Evolutionary conservation across 305 asterid genomes (phyloP), one percentile per base, ranked within the genome.

Genomic region (Petunia hybrid): DNA sequence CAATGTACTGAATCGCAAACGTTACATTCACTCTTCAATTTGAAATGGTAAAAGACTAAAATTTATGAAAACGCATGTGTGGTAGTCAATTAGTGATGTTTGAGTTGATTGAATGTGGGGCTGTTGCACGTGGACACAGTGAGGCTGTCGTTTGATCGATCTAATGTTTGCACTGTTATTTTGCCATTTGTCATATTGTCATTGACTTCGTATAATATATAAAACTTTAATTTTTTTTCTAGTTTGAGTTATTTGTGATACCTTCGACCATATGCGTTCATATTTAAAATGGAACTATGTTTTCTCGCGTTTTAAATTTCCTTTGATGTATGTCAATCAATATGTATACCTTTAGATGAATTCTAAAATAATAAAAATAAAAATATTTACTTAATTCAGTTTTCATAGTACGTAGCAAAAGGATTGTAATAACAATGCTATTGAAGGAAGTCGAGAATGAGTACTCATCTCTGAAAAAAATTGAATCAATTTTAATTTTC

Each of bases 51-150:
- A 22, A 22, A 22, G 31, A 22, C 31, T 22, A 22, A 22, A 22
- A 22, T 22, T 22, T 22, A 22, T 22, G 31, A 22, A 22, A 22
- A 22, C 42, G n/a, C 67, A 35, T 35, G 67, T 35, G 42, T 31
- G 41, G 16, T 12, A 36, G 43, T 63, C 43, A 22, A 22, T 60
- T 41, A 8, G 14, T n/a, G 35, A 63, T 8, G 16, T 36, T 63
- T 12, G 43, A 36, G 16, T 63, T 63, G 69, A 63, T 9, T 63
- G 43, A 63, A 63, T 36, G 69, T 63, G 69, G 69, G 43, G 69
- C 43, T 36, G 16, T 4, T 14, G 16, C 69, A 63, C 69, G 69
- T 63, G 69, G 36, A 8, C 69, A 36, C 69, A 36, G 8, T 63
- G 14, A 3, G 39, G 16, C 43, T 63, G 69, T 63, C 43, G 8